Conservation (phyloP, 192 early-diverging fungal species). For the Jimgerdemannia flammicorona region DNA sequence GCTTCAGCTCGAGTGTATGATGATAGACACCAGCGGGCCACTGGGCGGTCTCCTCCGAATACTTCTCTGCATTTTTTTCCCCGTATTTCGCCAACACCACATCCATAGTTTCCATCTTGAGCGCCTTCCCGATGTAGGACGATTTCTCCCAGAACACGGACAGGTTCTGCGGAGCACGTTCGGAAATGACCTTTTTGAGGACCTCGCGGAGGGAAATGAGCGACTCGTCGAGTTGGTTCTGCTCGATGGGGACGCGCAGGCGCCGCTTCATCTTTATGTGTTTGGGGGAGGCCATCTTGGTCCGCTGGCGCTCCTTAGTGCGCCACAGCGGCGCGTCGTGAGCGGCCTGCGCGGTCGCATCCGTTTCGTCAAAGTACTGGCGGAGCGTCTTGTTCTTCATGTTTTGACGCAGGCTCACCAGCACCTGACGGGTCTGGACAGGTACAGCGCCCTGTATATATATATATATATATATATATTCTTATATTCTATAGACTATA, state of each 20-base stretch:
- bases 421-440: constrained; percentile 51
- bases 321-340: constrained; percentile 45
- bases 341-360: constrained; percentile 36
- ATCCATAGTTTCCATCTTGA: background rate
- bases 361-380: constrained; percentile 20
- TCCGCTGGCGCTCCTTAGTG: constrained; percentile 28
- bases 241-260: background rate
- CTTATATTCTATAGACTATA: too few relatives aligned
- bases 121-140: background rate
- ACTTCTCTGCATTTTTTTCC: background rate
- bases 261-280: background rate
- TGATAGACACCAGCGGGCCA: background rate
- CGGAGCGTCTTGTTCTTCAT: constrained; percentile 30
- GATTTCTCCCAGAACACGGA: background rate
- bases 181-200: background rate
- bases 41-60: background rate
- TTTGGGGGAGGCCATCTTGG: constrained; percentile 7
- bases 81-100: background rate
- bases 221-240: background rate
- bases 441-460: constrained; percentile 17
- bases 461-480: too few relatives aligned
- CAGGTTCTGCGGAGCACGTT: background rate
- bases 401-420: constrained; percentile 38
- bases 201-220: background rate
- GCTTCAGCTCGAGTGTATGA: background rate